phyloP scores from a whole-genome alignment of 306 rosid genomes.

The Gastrolobium villosum region DNA sequence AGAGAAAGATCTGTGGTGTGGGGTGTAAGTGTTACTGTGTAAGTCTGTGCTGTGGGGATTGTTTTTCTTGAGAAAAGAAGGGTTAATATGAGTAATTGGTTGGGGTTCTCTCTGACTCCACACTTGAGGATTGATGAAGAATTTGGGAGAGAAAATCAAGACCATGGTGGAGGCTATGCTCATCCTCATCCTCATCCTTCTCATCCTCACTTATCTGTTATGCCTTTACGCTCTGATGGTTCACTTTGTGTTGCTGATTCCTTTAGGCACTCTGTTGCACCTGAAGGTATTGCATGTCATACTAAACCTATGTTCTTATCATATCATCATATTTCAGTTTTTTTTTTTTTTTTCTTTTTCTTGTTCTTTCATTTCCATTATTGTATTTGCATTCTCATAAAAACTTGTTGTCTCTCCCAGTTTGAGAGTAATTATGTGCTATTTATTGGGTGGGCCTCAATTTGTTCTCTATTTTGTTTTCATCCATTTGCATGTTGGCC shows the following conservation, averaged over 20 bases:
- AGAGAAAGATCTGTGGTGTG: conserved; percentile 41
- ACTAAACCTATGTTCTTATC: neutral
- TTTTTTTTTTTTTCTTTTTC: neutral
- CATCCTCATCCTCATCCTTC: conserved; percentile 35
- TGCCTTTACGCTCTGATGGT: conserved; percentile 96
- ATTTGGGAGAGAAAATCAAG: conserved; percentile 65
- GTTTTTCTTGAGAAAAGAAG: conserved; percentile 45
- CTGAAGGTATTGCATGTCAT: conserved; percentile 72
- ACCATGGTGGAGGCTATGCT: conserved; percentile 45
- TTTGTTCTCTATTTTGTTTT: conserved; percentile 15
- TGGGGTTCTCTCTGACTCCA: conserved; percentile 94
- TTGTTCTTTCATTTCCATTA: too few species aligned
- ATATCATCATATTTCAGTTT: neutral
- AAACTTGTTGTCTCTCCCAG: too few species aligned
- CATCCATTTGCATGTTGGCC: conserved; percentile 50
- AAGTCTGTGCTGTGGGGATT: conserved; percentile 40
- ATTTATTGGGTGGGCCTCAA: neutral
- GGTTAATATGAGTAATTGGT: conserved; percentile 83
- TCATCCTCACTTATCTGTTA: conserved; percentile 63
- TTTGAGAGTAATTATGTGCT: neutral
- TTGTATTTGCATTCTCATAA: neutral
- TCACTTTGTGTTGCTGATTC: conserved; percentile 84
- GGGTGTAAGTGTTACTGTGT: conserved; percentile 31
- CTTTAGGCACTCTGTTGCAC: conserved; percentile 54
- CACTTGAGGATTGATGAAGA: conserved; percentile 87